Base-by-base conservation (phyloP, 139 green algal genomes). In the Micractinium sp. region DNA sequence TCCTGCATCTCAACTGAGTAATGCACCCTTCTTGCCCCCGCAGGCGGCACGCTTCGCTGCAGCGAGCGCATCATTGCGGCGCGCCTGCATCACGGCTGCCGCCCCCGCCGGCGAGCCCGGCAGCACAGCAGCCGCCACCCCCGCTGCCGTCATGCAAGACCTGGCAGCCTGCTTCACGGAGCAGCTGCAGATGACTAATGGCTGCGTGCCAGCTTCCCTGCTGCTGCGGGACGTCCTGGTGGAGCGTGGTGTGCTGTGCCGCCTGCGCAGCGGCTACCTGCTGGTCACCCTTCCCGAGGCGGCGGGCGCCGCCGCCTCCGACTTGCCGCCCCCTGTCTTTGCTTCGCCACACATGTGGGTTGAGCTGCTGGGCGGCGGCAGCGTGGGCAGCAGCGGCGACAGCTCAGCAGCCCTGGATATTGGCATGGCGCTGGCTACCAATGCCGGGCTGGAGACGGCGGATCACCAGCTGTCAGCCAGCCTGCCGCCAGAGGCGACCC, bases 301-400 rank as follows among this genome's bases (percentile, higher is more conserved):
- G 27, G n/a, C 33, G 0, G 74, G n/a, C 1, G 74, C n/a, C n/a
- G n/a, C n/a, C 1, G 27, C 71, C 23, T 56, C 47, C 47, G 47
- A 27, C 63, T 29, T 27, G 20, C 63, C 63, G 2, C 76, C 76
- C 18, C 16, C 36, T 13, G 2, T 81, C 3, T 18, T n/a, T 9
- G 76, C 76, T 1, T 38, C 22, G 36, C 35, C 76, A 19, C 76
- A 81, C 76, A 56, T 81, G 76, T 81, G 76, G 76, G 76, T 81
- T 18, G 76, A 81, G 36, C 19, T 33, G 36, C 19, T 31, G 36
- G 76, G 22, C 36, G 16, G 19, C 36, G 36, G 36, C 22, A 36
- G 36, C 36, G 1, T 0, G 18, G 15, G 20, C 0, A 1, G 15
- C 33, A 27, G 63, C 63, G 63, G 20, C 63, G 63, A 27, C 63